Evolutionary conservation across 2,329 filamentous ascomycete species (phyloP), one percentile per base, ranked within the genome.

Genomic region (Calonectria hongkongensis): DNA sequence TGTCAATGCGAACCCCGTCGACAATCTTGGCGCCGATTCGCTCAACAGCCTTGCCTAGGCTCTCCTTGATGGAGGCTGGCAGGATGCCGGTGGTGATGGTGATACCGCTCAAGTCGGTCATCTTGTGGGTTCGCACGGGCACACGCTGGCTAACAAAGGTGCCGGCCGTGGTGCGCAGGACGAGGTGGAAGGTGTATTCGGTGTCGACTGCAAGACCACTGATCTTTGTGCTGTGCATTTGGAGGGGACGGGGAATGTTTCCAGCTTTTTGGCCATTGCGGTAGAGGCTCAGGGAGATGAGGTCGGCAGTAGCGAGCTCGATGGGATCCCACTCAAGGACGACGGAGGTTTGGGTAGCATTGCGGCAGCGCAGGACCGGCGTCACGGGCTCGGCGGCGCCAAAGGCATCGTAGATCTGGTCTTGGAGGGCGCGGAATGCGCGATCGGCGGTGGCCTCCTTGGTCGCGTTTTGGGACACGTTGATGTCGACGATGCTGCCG

Each of bases 311-410:
- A 27, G 96, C 97, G 63, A 98, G 92, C 80, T 96, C 91, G 81
- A 99, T 94, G 41, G 96, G 95, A 76, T 98, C 97, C 97, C 97
- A 99, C 86, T 98, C 97, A 66, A 99, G 94, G 45, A 99, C 97
- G 56, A 98, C 94, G 33, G 95, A 97, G n/a, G 97, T 99, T 86
- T 99, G 97, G 1, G 97, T 99, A 68, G 96, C 96, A 89, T 98
- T 99, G 85, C 95, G 94, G 85, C 97, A 97, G 81, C 95, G 94
- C 43, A 99, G 92, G 64, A 94, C 85, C 9, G 97, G 97, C 1
- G 93, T 88, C 28, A 90, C 86, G 39, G 97, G 97, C 70, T 95
- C 93, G 73, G 91, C 88, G 77, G 94, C 91, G 79, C 97, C 97
- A 83, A 98, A 98, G 67, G 94, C 94, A 79, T 90, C 89, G 85